phyloP scores from a whole-genome alignment of 257 asterid genomes.

The Nicotiana tomentosiformis region DNA sequence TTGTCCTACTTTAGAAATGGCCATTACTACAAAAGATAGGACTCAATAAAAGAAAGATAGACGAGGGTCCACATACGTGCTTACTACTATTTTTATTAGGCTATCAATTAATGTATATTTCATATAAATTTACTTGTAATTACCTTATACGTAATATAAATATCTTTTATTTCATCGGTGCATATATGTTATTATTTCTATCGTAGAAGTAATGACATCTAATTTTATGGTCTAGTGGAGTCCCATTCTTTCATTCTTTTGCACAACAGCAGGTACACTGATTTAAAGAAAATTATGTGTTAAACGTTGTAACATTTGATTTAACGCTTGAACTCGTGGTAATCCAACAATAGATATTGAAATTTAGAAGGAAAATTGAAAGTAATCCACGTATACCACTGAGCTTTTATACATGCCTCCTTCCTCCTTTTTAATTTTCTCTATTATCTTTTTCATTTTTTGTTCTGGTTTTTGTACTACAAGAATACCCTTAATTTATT shows the following conservation, averaged over 20 bases:
- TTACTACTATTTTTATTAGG: neutral
- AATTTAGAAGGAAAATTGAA: neutral
- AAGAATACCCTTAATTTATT: neutral
- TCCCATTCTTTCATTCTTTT: neutral
- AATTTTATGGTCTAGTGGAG: neutral
- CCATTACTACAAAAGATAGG: neutral
- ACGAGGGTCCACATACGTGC: neutral
- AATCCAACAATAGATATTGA: neutral
- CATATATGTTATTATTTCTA: too few species aligned
- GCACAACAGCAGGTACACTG: neutral
- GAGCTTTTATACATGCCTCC: neutral
- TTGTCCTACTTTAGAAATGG: neutral
- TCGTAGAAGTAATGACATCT: neutral
- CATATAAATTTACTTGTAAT: too few species aligned
- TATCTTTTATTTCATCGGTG: too few species aligned
- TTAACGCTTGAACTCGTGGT: neutral
- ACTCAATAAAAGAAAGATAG: neutral
- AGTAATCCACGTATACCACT: neutral
- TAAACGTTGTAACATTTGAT: neutral
- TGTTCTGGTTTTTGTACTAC: neutral
- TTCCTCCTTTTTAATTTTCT: neutral
- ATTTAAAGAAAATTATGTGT: neutral
- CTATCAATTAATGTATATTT: too few species aligned
- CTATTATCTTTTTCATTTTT: neutral
- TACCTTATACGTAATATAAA: too few species aligned